phyloP scores from a whole-genome alignment of 495 filamentous ascomycete species.

The Pseudomonodictys pantanalensis region DNA sequence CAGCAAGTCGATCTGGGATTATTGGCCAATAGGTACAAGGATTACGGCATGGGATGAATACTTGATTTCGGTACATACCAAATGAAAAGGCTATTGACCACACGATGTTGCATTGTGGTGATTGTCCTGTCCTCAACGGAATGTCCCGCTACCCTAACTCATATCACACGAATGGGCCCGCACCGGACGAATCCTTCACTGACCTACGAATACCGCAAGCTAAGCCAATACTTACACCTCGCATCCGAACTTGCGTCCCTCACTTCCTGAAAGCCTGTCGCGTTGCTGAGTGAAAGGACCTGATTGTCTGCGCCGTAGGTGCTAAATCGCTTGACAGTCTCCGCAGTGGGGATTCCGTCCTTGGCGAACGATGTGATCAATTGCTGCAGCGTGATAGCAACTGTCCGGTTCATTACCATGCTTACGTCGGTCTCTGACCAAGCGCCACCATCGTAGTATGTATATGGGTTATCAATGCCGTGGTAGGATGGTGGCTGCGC shows the following conservation, averaged over 20 bases:
- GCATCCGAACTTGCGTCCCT: slow-evolving; percentile 46
- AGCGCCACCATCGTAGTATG: slow-evolving; percentile 52
- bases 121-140: too few relatives aligned
- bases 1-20: too few relatives aligned
- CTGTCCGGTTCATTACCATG: slow-evolving; percentile 42
- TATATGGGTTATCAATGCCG: slow-evolving; percentile 52
- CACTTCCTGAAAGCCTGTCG: slow-evolving; percentile 41
- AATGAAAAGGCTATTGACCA: too few relatives aligned
- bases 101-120: too few relatives aligned
- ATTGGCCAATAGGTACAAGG: too few relatives aligned
- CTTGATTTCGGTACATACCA: too few relatives aligned
- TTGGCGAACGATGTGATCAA: slow-evolving; percentile 56
- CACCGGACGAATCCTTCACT: too few relatives aligned
- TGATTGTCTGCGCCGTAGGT: slow-evolving; percentile 42
- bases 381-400: slow-evolving; percentile 56
- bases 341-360: slow-evolving; percentile 46
- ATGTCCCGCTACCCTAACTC: too few relatives aligned
- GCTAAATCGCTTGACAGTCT: slow-evolving; percentile 43
- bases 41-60: too few relatives aligned
- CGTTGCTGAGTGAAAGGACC: slow-evolving; percentile 43
- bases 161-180: too few relatives aligned
- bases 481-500: slow-evolving; percentile 56
- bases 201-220: slow-evolving; percentile 22
- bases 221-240: slow-evolving; percentile 50
- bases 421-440: neutral